Evolutionary conservation across 1,139 yeast genomes (phyloP), one percentile per base, ranked within the genome.

Genomic region (Diutina sp.): DNA sequence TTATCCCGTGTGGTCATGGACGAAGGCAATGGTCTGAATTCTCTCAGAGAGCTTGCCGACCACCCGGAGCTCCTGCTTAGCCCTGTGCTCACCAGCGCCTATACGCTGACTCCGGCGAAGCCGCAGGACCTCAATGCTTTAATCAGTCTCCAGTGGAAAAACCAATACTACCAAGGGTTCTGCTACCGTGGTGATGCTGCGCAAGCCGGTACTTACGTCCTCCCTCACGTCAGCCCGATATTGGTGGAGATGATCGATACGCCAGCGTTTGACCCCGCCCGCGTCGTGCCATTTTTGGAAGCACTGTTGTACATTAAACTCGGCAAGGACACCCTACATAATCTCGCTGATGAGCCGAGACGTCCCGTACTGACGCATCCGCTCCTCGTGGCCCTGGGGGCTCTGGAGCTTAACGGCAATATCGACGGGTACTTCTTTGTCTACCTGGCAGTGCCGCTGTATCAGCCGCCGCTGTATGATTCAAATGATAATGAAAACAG

Each of bases 361-460:
- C 70, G 74, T 58, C 83, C 85, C 4, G 87, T 82, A 0, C 77
- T 81, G 47, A 83, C 90, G 6, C 83, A 82, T 58, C 87, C 90
- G 3, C 66, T 87, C 57, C 68, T 87, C 14, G 88, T 85, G 4
- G 91, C 90, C 4, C 83, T 89, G 56, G 93, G 93, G 1, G 88
- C 90, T 2, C 80, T 88, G 56, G 91, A 85, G 60, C 68, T 87
- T 61, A 85, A 86, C 65, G 90, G 90, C 1, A 74, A 79, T 48
- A 77, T 86, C n/a, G 86, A 85, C 66, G 91, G 90, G 0, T 87
- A 87, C 65, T 73, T 85, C 55, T 74, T 85, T 52, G 83, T 84
- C 46, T 86, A 85, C 66, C 80, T 85, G 58, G 84, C 88, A 1
- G 78, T 86, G 1, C 91, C 93, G 2, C 73, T 78, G 16, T 65